Conservation (phyloP, 2,329 filamentous ascomycete species). For the Pestalotiopsis sp. region DNA sequence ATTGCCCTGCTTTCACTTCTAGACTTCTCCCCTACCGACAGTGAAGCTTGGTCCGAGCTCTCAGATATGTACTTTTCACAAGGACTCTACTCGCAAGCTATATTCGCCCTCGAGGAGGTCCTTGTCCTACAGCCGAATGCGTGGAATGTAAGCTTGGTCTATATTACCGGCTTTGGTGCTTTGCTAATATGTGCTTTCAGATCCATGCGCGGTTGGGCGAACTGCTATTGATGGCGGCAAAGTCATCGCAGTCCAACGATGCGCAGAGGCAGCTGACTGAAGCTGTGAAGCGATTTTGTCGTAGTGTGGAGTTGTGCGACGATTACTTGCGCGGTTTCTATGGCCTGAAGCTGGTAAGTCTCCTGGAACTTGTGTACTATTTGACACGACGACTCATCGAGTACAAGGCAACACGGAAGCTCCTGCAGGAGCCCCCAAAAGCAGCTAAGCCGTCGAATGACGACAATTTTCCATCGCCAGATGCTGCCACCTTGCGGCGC, state of each 20-base stretch:
- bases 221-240: constrained; percentile 72
- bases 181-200: constrained; percentile 47
- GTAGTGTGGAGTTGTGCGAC: constrained; percentile 92
- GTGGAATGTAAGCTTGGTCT: constrained; percentile 75
- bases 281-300: constrained; percentile 81
- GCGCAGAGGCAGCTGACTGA: constrained; percentile 64
- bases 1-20: constrained; percentile 74
- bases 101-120: constrained; percentile 90
- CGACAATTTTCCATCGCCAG: constrained; percentile 57
- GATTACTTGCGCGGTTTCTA: constrained; percentile 92
- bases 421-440: constrained; percentile 48
- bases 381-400: constrained; percentile 25
- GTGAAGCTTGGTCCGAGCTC: constrained; percentile 91
- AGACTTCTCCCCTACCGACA: constrained; percentile 84
- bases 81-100: constrained; percentile 78
- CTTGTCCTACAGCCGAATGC: constrained; percentile 85
- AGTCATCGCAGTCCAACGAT: constrained; percentile 41
- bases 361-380: background rate
- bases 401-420: constrained; percentile 49
- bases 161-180: constrained; percentile 12
- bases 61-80: constrained; percentile 83
- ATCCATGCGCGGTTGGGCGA: constrained; percentile 88
- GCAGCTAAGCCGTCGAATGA: constrained; percentile 47
- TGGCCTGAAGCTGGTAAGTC: constrained; percentile 76
- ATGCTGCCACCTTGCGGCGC: constrained; percentile 61